phyloP scores from a whole-genome alignment of 768 basidiomycete species.

The Trametes elegans region DNA sequence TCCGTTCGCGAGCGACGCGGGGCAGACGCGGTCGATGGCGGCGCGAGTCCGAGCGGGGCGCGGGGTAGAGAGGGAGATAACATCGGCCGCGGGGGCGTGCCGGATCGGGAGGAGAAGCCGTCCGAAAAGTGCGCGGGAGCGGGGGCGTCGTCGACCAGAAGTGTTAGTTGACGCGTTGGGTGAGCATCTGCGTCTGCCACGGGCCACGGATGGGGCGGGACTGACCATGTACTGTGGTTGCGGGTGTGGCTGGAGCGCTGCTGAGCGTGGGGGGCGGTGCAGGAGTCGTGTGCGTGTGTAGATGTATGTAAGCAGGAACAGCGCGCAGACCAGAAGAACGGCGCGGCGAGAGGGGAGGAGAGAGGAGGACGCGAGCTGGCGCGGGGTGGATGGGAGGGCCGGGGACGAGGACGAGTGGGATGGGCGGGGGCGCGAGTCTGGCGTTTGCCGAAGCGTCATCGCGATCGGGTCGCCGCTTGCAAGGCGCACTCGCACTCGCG shows the following conservation, averaged over 20 bases:
- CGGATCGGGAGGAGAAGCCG: constrained; percentile 2
- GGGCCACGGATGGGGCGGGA: not conserved
- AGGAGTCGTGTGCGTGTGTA: not conserved
- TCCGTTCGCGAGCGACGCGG: not conserved
- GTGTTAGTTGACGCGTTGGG: not conserved
- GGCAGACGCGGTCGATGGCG: not conserved
- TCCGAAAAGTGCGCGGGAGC: not conserved
- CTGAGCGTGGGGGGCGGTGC: not conserved
- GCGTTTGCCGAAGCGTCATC: constrained; percentile 6
- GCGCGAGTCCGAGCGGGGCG: not conserved
- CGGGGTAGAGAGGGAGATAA: not conserved
- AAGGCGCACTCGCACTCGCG: not conserved
- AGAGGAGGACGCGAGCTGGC: not conserved
- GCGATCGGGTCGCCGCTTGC: not conserved
- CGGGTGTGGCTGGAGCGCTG: not conserved
- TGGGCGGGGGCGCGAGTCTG: not conserved
- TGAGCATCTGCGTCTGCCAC: not conserved
- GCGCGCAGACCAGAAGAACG: not conserved
- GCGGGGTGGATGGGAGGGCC: not conserved
- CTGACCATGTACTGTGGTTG: not conserved
- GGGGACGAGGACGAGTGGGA: not conserved
- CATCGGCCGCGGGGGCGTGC: not conserved
- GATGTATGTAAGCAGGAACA: not conserved
- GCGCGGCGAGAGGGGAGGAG: not conserved
- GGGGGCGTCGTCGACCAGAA: too few species aligned